Percentiles rank a stretch among this genome's conserved stretches.
Conservation (phyloP, 495 filamentous ascomycete genomes). For the Paragyromitra xinjiangensis region DNA sequence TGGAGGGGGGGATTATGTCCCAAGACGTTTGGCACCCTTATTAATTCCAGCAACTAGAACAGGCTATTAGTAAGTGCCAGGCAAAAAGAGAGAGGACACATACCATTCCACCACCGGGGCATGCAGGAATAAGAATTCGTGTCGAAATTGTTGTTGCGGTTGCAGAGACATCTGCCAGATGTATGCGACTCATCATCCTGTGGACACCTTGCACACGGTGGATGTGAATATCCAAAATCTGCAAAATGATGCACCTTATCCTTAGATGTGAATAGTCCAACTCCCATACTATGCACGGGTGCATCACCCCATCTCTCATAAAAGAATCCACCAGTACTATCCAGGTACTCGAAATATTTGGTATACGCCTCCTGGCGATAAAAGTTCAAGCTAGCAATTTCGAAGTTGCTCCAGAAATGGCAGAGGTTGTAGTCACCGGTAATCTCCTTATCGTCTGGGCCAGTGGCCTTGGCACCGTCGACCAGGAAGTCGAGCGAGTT, state of each 20-base stretch:
- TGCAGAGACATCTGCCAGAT: slow-evolving; percentile 51
- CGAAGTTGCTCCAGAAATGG: slow-evolving; percentile 70
- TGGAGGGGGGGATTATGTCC: neutral
- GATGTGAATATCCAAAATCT: slow-evolving; percentile 63
- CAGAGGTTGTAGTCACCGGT: slow-evolving; percentile 63
- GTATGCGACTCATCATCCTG: slow-evolving; percentile 51
- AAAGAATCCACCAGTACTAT: slow-evolving; percentile 64
- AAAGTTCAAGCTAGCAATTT: slow-evolving; percentile 66
- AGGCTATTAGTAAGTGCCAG: slow-evolving; percentile 7
- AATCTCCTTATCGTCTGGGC: slow-evolving; percentile 43
- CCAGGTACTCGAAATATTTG: slow-evolving; percentile 63
- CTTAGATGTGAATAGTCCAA: slow-evolving; percentile 59
- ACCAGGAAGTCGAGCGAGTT: slow-evolving; percentile 65
- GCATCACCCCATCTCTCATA: slow-evolving; percentile 69
- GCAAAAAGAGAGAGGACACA: neutral
- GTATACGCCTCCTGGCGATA: slow-evolving; percentile 64
- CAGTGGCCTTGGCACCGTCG: slow-evolving; percentile 46
- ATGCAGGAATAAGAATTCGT: slow-evolving; percentile 51
- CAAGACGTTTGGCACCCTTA: slow-evolving; percentile 37
- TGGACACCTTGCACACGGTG: slow-evolving; percentile 52
- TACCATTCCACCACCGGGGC: slow-evolving; percentile 55
- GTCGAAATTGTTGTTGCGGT: slow-evolving; percentile 47
- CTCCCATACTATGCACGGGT: slow-evolving; percentile 60
- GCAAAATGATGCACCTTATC: slow-evolving; percentile 64
- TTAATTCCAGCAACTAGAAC: slow-evolving; percentile 44